Percentiles rank a stretch among this genome's conserved stretches.
Conservation (phyloP, 805 yeast species). For the Lachancea sp. region DNA sequence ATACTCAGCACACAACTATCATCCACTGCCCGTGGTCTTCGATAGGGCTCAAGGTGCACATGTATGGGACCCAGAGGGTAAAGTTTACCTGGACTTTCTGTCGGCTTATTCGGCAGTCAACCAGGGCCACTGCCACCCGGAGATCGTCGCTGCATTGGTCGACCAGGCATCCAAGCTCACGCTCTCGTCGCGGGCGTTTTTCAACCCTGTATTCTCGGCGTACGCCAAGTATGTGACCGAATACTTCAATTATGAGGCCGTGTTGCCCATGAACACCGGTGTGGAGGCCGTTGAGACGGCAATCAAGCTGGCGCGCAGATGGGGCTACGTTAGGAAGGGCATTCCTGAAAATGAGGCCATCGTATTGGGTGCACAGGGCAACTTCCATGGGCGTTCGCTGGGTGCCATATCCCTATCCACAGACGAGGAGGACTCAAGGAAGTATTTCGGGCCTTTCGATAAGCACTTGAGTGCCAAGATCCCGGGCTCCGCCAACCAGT, state of each 20-base stretch:
- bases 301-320: slow-evolving; percentile 87
- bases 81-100: slow-evolving; percentile 83
- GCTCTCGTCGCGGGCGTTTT: slow-evolving; percentile 88
- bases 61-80: slow-evolving; percentile 98
- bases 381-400: slow-evolving; percentile 94
- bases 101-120: slow-evolving; percentile 96
- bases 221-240: slow-evolving; percentile 86
- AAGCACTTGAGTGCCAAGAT: slow-evolving; percentile 75
- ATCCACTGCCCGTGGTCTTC: slow-evolving; percentile 92
- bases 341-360: slow-evolving; percentile 81
- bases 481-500: slow-evolving; percentile 58
- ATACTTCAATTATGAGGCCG: slow-evolving; percentile 84
- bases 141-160: slow-evolving; percentile 72
- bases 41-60: slow-evolving; percentile 84
- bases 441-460: slow-evolving; percentile 84
- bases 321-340: slow-evolving; percentile 89
- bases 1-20: slow-evolving; percentile 95
- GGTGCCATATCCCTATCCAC: slow-evolving; percentile 95
- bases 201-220: slow-evolving; percentile 78
- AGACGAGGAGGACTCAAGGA: slow-evolving; percentile 78
- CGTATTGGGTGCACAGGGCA: slow-evolving; percentile 77
- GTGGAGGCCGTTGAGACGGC: slow-evolving; percentile 98
- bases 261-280: slow-evolving; percentile 97
- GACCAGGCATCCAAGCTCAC: slow-evolving; percentile 85
- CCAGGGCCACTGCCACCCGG: slow-evolving; percentile 97